A percentile compares a stretch with the other conserved stretches of the same genome.
Evolutionary conservation across 257 asterid species (phyloP).

Genomic region (Handroanthus guayacan): DNA sequence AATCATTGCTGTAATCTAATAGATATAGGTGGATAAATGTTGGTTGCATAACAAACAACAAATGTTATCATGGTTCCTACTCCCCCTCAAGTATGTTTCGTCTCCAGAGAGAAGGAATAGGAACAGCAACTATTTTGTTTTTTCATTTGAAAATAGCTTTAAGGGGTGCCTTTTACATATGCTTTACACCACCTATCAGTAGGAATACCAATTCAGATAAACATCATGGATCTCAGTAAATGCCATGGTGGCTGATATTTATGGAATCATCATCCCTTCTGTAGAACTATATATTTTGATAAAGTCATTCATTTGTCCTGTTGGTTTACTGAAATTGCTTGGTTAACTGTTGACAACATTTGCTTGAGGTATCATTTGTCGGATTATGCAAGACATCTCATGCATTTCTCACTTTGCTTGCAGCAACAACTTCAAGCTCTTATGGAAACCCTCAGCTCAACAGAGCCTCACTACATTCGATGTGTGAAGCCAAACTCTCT

Average conservation of each 20-base stretch:
- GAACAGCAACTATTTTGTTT: background rate
- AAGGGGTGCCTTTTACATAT: background rate
- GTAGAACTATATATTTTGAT: constrained; percentile 24
- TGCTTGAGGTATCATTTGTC: background rate
- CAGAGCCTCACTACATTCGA: constrained; percentile 96
- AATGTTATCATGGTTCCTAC: background rate
- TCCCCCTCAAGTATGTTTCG: background rate
- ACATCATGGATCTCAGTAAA: background rate
- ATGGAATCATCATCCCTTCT: constrained; percentile 24
- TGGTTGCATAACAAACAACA: background rate
- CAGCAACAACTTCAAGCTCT: constrained; percentile 99
- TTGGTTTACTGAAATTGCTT: constrained; percentile 14
- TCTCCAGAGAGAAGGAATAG: background rate
- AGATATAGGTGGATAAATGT: background rate
- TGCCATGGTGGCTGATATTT: constrained; percentile 25
- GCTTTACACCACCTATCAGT: background rate
- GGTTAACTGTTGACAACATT: constrained; percentile 10
- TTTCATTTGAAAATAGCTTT: background rate
- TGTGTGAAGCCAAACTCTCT: constrained; percentile 98
- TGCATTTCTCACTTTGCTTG: constrained; percentile 41
- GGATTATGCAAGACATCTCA: constrained; percentile 31
- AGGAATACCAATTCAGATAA: constrained; percentile 18
- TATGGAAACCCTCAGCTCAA: constrained; percentile 96
- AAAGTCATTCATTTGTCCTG: constrained; percentile 18
- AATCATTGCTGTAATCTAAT: background rate